Evolutionary conservation across 352 stramenopile genomes (phyloP).

Genomic region (Phytophthora quininea): DNA sequence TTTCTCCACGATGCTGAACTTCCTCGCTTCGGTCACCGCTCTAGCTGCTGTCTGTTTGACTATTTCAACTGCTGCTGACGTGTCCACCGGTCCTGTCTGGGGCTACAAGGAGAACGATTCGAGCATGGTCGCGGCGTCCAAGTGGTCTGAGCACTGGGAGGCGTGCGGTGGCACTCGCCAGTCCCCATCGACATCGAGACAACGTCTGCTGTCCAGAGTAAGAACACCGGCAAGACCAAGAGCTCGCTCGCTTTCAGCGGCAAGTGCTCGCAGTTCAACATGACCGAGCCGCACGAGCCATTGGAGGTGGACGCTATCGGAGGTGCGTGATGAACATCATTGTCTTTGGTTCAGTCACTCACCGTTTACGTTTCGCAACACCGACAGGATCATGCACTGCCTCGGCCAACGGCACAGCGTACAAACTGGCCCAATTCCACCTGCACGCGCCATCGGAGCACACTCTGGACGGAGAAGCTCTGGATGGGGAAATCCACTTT

Average conservation of each 20-base stretch:
- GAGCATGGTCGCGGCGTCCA: constrained; percentile 28
- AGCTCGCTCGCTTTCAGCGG: constrained; percentile 37
- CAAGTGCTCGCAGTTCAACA: constrained; percentile 34
- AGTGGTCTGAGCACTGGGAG: constrained; percentile 33
- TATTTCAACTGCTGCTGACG: constrained; percentile 17
- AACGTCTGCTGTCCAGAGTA: constrained; percentile 1
- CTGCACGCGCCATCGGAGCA: constrained; percentile 65
- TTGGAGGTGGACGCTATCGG: constrained; percentile 33
- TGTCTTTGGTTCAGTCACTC: no score
- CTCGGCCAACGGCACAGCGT: no score
- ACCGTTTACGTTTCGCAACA: no score
- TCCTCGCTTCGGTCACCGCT: constrained; percentile 23
- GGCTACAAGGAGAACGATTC: constrained; percentile 32
- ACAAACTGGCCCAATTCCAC: constrained; percentile 42
- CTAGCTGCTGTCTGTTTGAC: constrained; percentile 18
- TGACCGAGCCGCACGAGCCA: constrained; percentile 36
- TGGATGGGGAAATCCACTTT: constrained; percentile 67
- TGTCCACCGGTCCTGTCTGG: constrained; percentile 26
- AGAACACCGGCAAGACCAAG: constrained; percentile 16
- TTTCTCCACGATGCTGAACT: constrained; percentile 32
- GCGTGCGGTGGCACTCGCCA: constrained; percentile 38
- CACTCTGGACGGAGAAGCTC: constrained; percentile 52
- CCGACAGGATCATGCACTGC: constrained; percentile 1
- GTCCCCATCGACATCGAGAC: constrained; percentile 53
- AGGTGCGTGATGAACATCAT: constrained; percentile 12